Evolutionary conservation across 2,329 filamentous ascomycete genomes (phyloP).

Genomic region (Penicillium brasilianum): DNA sequence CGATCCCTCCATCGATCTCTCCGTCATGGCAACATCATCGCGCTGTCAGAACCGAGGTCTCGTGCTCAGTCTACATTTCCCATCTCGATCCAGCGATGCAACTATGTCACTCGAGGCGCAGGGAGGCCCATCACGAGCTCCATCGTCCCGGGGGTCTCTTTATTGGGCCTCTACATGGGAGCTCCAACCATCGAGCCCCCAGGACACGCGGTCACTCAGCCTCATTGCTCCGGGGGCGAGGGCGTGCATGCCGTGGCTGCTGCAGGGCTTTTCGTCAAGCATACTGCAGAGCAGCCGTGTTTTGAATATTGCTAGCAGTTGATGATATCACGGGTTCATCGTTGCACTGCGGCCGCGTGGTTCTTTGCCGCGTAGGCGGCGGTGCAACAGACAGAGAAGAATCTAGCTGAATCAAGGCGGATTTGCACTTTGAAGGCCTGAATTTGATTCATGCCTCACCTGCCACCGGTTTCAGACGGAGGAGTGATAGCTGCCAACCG

Average conservation of each 20-base stretch:
- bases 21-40: background rate
- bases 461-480: background rate
- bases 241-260: background rate
- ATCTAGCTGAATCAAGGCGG: background rate
- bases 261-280: background rate
- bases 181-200: background rate
- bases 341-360: background rate
- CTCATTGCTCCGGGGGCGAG: background rate
- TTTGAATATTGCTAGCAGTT: background rate
- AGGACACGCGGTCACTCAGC: background rate
- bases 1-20: background rate
- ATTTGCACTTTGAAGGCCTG: background rate
- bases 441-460: background rate
- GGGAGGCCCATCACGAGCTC: conserved; percentile 15
- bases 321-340: background rate
- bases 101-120: conserved; percentile 12
- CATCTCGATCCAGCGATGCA: background rate
- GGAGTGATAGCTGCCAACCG: background rate
- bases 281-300: background rate
- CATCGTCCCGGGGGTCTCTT: background rate
- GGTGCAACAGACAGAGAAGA: background rate
- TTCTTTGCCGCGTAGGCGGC: background rate
- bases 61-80: background rate
- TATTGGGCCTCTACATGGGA: conserved; percentile 15
- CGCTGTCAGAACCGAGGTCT: background rate